A percentile compares a stretch with the other conserved stretches of the same genome.
phyloP scores from a whole-genome alignment of 306 rosid genomes.

The Trifolium dubium region DNA sequence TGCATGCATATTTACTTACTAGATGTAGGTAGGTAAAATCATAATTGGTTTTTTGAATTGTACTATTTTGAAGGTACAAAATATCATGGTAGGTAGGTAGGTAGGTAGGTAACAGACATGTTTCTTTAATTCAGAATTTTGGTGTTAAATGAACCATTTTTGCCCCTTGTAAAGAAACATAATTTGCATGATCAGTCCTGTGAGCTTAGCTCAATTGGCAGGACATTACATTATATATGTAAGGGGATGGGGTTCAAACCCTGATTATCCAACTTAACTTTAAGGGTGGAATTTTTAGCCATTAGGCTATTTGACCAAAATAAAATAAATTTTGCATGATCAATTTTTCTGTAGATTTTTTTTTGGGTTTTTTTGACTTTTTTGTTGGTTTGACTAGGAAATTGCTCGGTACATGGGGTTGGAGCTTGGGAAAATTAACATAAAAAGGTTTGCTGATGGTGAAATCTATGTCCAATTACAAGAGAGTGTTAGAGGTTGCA shows the following conservation, averaged over 20 bases:
- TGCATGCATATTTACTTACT: too few species aligned
- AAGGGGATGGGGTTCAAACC: too few species aligned
- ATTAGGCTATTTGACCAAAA: too few species aligned
- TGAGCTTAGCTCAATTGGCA: too few species aligned
- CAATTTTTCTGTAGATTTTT: not conserved
- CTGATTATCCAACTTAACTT: too few species aligned
- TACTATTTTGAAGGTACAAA: not conserved
- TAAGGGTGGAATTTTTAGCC: too few species aligned
- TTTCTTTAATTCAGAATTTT: slow-evolving; percentile 1
- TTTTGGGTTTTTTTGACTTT: slow-evolving; percentile 1
- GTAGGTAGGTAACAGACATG: slow-evolving; percentile 1
- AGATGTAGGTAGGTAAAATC: too few species aligned
- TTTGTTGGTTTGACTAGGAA: slow-evolving; percentile 56
- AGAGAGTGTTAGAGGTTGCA: slow-evolving; percentile 97
- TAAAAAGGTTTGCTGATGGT: slow-evolving; percentile 95
- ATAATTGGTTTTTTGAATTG: too few species aligned
- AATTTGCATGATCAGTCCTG: not conserved
- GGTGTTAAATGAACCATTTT: not conserved
- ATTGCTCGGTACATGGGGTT: slow-evolving; percentile 91
- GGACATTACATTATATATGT: too few species aligned
- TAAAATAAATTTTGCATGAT: not conserved
- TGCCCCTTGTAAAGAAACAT: not conserved
- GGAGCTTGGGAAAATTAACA: slow-evolving; percentile 81
- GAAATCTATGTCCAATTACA: slow-evolving; percentile 91
- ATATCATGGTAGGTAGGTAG: not conserved